Conservation (phyloP, 2,329 filamentous ascomycete species). For the Escovopsis sp. region DNA sequence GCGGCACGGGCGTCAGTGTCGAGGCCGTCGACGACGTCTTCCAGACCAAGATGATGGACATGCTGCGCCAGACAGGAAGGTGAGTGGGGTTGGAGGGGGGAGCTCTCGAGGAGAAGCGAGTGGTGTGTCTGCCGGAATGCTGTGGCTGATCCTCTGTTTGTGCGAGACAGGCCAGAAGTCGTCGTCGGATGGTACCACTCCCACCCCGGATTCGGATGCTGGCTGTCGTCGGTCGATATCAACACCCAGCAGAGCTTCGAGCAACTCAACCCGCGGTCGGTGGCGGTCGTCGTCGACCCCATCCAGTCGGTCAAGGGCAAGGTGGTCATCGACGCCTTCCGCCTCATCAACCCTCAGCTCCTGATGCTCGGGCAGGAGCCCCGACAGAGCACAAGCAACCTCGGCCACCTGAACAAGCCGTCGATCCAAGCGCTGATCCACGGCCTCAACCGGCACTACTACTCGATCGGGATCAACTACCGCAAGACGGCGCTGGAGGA, state of each 20-base stretch:
- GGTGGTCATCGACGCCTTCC: conserved; percentile 97
- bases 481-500: conserved; percentile 94
- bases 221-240: conserved; percentile 97
- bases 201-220: conserved; percentile 97
- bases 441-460: conserved; percentile 96
- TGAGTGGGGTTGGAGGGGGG: conserved; percentile 22
- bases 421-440: conserved; percentile 99
- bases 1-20: conserved; percentile 93
- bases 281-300: conserved; percentile 94
- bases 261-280: conserved; percentile 89
- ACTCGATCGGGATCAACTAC: conserved; percentile 97
- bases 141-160: not conserved
- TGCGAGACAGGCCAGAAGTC: conserved; percentile 60
- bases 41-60: conserved; percentile 99
- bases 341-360: conserved; percentile 93
- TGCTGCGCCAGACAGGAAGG: conserved; percentile 94
- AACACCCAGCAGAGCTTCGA: conserved; percentile 99
- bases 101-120: no score
- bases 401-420: conserved; percentile 96
- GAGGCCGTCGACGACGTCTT: conserved; percentile 98
- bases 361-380: conserved; percentile 97
- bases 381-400: conserved; percentile 90
- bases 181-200: conserved; percentile 99
- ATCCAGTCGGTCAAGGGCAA: conserved; percentile 99
- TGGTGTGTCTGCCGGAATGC: not conserved